These are phyloP conservation scores for Takashimella tepidaria DNA, from an alignment of 1,284 basidiomycete genomes.

Conservation along the genomic window DNA sequence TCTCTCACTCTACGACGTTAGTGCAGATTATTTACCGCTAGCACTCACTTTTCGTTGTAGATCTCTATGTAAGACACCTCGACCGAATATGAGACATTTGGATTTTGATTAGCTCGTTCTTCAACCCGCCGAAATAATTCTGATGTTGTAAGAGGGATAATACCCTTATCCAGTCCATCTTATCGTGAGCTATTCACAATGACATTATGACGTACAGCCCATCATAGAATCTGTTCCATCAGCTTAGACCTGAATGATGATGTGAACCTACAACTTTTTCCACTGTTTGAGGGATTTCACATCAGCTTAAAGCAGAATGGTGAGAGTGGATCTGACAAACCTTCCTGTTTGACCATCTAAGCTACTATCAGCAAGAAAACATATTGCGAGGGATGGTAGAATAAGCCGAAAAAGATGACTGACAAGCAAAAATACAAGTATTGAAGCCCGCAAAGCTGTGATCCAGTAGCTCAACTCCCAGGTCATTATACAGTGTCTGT, in stretches of 20 bases:
- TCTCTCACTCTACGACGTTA: slow-evolving; percentile 62
- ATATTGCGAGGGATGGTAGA: too few species aligned
- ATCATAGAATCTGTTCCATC: slow-evolving; percentile 70
- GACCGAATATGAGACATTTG: slow-evolving; percentile 74
- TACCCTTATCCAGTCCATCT: slow-evolving; percentile 95
- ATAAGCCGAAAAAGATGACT: too few species aligned
- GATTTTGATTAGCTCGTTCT: slow-evolving; percentile 60
- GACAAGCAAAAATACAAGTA: slow-evolving; percentile 94
- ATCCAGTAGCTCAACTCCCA: slow-evolving; percentile 89
- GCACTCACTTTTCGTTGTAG: slow-evolving; percentile 79
- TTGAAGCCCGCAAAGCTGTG: slow-evolving; percentile 97
- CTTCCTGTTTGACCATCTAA: slow-evolving; percentile 47
- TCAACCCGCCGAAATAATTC: slow-evolving; percentile 84
- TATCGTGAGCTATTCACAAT: slow-evolving; percentile 18
- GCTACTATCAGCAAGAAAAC: slow-evolving; percentile 9
- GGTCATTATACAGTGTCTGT: slow-evolving; percentile 87
- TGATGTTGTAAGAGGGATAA: slow-evolving; percentile 91
- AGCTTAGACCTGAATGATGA: too few species aligned
- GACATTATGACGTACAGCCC: slow-evolving; percentile 70
- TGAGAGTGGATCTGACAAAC: slow-evolving; percentile 14
- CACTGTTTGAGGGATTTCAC: slow-evolving; percentile 18
- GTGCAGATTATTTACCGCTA: not conserved
- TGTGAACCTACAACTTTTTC: slow-evolving; percentile 40
- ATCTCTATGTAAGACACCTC: slow-evolving; percentile 98
- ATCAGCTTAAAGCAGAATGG: slow-evolving; percentile 7